Evolutionary conservation across 78 protist genomes (phyloP).

Genomic region (Trichosphaerium sp.): DNA sequence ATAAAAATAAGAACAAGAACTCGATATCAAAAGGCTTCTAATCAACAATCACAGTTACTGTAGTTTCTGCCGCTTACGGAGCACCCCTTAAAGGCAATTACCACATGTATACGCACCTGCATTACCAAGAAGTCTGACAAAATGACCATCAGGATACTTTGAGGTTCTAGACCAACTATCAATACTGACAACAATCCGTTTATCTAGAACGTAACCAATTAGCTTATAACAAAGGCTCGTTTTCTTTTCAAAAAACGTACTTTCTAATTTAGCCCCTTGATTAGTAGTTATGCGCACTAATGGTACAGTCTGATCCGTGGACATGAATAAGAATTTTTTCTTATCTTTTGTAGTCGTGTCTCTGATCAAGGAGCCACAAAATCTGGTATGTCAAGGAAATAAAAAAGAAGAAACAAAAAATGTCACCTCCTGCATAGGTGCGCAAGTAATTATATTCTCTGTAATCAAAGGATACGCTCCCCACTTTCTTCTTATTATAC

Average conservation of each 20-base stretch:
- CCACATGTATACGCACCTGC: conserved; percentile 32
- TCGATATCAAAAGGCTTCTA: neutral
- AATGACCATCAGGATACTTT: conserved; percentile 57
- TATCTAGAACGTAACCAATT: no score
- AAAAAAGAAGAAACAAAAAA: conserved; percentile 33
- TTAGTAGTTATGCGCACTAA: conserved; percentile 24
- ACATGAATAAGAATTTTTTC: neutral
- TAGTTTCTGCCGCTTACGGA: neutral
- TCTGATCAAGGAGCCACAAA: no score
- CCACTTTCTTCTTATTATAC: conserved; percentile 43
- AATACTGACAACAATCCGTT: conserved; percentile 42
- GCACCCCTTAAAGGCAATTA: conserved; percentile 5
- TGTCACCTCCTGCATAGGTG: neutral
- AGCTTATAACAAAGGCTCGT: no score
- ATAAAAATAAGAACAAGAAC: neutral
- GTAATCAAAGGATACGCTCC: conserved; percentile 29
- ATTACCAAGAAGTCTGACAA: conserved; percentile 41
- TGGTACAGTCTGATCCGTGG: neutral
- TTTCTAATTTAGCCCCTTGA: conserved; percentile 4
- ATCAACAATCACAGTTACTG: conserved; percentile 6
- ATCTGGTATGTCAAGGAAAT: no score
- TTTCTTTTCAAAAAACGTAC: no score
- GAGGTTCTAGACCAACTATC: conserved; percentile 49
- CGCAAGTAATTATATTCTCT: neutral
- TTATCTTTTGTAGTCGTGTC: conserved; percentile 32